Conservation (phyloP, 2,329 filamentous ascomycete genomes). For the Rhexocercosporidium sp. region DNA sequence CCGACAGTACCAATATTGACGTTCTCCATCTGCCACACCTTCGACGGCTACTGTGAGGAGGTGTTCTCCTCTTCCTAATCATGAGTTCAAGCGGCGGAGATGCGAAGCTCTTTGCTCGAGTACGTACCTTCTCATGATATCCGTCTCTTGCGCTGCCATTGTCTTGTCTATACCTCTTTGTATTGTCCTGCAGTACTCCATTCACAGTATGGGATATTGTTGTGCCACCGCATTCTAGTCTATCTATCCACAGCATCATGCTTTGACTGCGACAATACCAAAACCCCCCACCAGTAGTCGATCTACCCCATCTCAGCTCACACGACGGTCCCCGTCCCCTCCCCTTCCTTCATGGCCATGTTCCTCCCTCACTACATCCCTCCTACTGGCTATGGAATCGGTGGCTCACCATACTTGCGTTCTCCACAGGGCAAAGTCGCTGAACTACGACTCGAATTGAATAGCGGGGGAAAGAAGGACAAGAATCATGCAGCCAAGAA, state of each 20-base stretch:
- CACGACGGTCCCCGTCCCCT: neutral
- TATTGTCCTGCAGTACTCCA: neutral
- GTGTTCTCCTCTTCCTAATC: slow-evolving; percentile 23
- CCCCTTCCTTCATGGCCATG: slow-evolving; percentile 30
- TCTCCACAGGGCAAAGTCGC: slow-evolving; percentile 93
- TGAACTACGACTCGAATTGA: slow-evolving; percentile 92
- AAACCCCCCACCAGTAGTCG: slow-evolving; percentile 12
- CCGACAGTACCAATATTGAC: slow-evolving; percentile 15
- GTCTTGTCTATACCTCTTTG: neutral
- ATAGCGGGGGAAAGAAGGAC: slow-evolving; percentile 94
- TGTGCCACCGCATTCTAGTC: slow-evolving; percentile 1
- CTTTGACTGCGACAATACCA: neutral
- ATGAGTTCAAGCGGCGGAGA: slow-evolving; percentile 73
- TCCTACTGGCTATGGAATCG: slow-evolving; percentile 32
- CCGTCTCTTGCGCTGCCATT: slow-evolving; percentile 25
- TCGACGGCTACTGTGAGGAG: slow-evolving; percentile 7
- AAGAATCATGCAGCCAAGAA: slow-evolving; percentile 96
- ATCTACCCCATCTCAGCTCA: slow-evolving; percentile 13
- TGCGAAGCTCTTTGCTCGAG: slow-evolving; percentile 98
- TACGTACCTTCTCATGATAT: slow-evolving; percentile 57
- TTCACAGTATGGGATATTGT: neutral
- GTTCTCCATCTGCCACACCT: slow-evolving; percentile 21
- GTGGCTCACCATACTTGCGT: slow-evolving; percentile 41
- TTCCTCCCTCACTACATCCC: slow-evolving; percentile 42
- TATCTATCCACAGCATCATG: slow-evolving; percentile 3